These are phyloP conservation scores for Colletotrichum sp. DNA, from an alignment of 2,329 filamentous ascomycete species.

Conservation along the genomic window DNA sequence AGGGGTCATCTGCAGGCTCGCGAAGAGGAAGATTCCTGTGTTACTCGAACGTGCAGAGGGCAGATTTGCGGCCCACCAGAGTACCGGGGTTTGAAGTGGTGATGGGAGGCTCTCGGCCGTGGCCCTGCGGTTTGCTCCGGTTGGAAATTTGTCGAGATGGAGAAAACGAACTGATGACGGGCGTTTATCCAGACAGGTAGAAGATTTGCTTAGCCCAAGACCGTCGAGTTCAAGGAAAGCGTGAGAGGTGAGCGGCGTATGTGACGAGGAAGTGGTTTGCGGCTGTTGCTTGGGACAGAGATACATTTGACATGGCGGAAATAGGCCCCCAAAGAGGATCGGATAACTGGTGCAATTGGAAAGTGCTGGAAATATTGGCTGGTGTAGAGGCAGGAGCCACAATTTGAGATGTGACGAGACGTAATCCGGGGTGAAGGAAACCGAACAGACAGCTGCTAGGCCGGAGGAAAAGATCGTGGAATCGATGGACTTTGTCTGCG, in stretches of 20 bases:
- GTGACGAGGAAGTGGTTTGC: not conserved
- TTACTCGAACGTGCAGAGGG: constrained; percentile 1
- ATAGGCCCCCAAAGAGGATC: not conserved
- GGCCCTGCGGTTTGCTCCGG: not conserved
- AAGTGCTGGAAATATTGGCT: not conserved
- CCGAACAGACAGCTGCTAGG: not conserved
- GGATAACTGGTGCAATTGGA: not conserved
- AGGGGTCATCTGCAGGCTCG: constrained; percentile 7
- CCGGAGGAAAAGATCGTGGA: not conserved
- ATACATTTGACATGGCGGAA: not conserved
- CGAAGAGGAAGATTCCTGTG: not conserved
- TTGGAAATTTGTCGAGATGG: not conserved
- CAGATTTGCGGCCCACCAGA: constrained; percentile 3
- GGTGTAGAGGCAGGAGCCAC: not conserved
- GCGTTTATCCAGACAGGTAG: not conserved
- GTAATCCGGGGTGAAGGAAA: not conserved
- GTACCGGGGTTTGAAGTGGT: not conserved
- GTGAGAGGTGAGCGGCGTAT: not conserved
- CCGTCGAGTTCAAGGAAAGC: not conserved
- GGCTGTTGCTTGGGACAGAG: not conserved
- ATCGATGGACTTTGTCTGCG: not conserved
- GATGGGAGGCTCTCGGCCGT: not conserved
- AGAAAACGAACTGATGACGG: not conserved
- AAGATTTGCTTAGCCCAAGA: not conserved
- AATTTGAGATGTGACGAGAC: not conserved